A percentile compares a stretch with the other conserved stretches of the same genome.
These are phyloP conservation scores for Penicillium sclerotigenum DNA, from an alignment of 2,329 filamentous ascomycete species.

Conservation along the genomic window DNA sequence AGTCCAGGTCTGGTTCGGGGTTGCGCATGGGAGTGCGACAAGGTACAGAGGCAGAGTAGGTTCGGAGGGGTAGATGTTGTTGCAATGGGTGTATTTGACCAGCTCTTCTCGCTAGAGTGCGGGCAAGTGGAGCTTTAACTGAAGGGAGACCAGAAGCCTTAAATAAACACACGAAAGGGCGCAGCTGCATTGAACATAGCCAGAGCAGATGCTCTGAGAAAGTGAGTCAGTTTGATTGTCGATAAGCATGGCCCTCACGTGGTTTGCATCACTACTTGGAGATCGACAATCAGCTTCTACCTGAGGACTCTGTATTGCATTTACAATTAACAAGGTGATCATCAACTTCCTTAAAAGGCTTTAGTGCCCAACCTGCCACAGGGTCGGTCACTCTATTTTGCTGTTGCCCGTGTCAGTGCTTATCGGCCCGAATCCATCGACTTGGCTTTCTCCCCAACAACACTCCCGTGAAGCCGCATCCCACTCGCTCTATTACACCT, in stretches of 20 bases:
- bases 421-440: slow-evolving; percentile 15
- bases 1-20: slow-evolving; percentile 16
- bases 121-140: slow-evolving; percentile 14
- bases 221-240: slow-evolving; percentile 18
- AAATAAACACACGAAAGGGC: slow-evolving; percentile 14
- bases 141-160: slow-evolving; percentile 14
- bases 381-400: not conserved
- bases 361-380: not conserved
- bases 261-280: slow-evolving; percentile 23
- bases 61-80: slow-evolving; percentile 11
- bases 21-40: slow-evolving; percentile 28
- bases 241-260: slow-evolving; percentile 25
- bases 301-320: not conserved
- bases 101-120: slow-evolving; percentile 12
- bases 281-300: slow-evolving; percentile 7
- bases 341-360: not conserved
- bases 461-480: slow-evolving; percentile 9
- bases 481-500: slow-evolving; percentile 5
- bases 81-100: slow-evolving; percentile 8
- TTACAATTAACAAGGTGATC: not conserved
- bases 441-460: slow-evolving; percentile 20
- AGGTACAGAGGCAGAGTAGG: slow-evolving; percentile 4
- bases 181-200: slow-evolving; percentile 23
- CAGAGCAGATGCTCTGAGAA: slow-evolving; percentile 1
- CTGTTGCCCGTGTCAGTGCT: slow-evolving; percentile 5